Base-by-base conservation (phyloP, 169 alveolate genomes). In the Pseudocohnilembus persalinus region DNA sequence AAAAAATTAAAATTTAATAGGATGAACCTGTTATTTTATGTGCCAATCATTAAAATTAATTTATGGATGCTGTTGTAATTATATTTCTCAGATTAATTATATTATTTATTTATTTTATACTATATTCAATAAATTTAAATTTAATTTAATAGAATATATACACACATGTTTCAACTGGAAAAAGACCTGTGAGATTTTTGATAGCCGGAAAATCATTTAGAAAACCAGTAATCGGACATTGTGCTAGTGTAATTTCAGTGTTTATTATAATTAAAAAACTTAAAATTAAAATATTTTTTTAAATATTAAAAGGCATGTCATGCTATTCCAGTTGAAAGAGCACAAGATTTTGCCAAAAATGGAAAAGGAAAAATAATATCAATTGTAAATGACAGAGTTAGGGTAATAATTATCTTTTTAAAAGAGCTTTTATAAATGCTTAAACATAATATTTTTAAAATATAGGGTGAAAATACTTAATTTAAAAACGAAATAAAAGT, bases 281-380 rank as follows among this genome's bases (percentile, higher is more conserved):
- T n/a, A n/a, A n/a, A n/a, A n/a, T n/a, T n/a, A n/a, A n/a, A n/a
- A n/a, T n/a, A n/a, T n/a, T n/a, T n/a, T n/a, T n/a, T n/a, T n/a
- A n/a, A n/a, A 11, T 11, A 11, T 11, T 49, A 49, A 11, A 11
- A 49, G 68, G 82, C 85, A 28, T 81, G 90, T 65, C 89, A 90
- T 81, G 93, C 89, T 27, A 90, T 93, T 31, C 96, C 96, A 6
- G 96, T 93, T 1, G 88, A 90, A 83, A 77, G 96, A 63, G 94
- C 96, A 25, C 88, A 93, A 87, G 96, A 93, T 83, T 80, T 86
- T 1, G 92, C 90, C 63, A 84, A 77, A 72, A 20, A 65, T 11
- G 96, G 94, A 0, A 89, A 81, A 73, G 96, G 96, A 24, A 83
- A 78, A 78, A 82, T 91, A 30, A 77, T 75, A 73, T 82, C 81